Base-by-base conservation (phyloP, 495 filamentous ascomycete genomes). In the Hypoxylon trugodes region DNA sequence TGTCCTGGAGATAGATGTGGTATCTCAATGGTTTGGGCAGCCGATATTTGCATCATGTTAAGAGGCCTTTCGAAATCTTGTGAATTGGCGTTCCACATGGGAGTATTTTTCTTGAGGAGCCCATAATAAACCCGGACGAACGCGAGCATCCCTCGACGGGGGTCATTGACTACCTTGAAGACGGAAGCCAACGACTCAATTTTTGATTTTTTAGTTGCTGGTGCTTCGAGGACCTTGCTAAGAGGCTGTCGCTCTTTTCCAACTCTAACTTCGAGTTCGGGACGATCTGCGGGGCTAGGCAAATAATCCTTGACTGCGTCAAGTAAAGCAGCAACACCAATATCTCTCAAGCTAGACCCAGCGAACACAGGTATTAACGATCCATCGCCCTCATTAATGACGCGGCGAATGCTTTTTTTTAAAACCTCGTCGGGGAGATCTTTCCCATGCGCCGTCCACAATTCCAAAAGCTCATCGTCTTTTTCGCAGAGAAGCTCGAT, bases 161-260 rank as follows among this genome's bases (percentile, higher is more conserved):
- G 76, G 65, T 98, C 94, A 62, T 95, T 88, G 61, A 96, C 91
- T 8, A 98, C 96, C 73, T 99, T 99, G 83, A 99, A 99, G 10
- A 96, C 96, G 26, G 97, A 79, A 2, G 90, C 93, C 59, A 94
- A 90, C 36, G 87, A 86, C 51, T 88, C 84, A 12, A 96, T 74
- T 46, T 82, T 73, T 30, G 77, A 51, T 46, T 85, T 72, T 65
- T 65, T 86, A 76, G 32, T 80, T 81, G 5, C 87, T 41, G 55
- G 30, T 3, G 46, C 26, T 38, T 78, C 68, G 9, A 85, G 77
- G 26, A 90, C 72, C 5, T 83, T 70, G 15, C 83, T 73, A 12
- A 84, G 16, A 84, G 80, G 36, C 73, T 79, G 24, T 73, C 82
- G 69, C 74, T 84, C 60, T 70, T 74, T 68, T 4, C 85, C 89